Base-by-base conservation (phyloP, 2,329 filamentous ascomycete species). In the Colletotrichum magnum region DNA sequence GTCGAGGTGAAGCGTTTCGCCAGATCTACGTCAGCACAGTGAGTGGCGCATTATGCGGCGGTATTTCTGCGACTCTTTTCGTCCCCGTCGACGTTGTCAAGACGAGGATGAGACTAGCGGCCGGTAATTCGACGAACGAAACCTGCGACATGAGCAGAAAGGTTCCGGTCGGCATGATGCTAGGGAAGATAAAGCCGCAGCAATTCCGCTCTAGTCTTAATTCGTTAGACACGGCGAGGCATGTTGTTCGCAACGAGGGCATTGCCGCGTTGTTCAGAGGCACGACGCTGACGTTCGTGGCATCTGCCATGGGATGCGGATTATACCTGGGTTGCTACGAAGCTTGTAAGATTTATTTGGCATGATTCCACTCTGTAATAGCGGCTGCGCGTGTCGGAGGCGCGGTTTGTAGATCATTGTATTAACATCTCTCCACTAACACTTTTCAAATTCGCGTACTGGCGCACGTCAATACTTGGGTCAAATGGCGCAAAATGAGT, bases 11-110 rank as follows among this genome's bases (percentile, higher is more conserved):
- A 4, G 13, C 32, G 2, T 15, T 41, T 15, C 32, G 45, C 2
- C 64, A 62, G 41, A 5, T 66, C 7, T 32, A 24, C 18, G 18
- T 48, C 4, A 60, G 50, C 41, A 21, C 58, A 2, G n/a, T 61
- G n/a, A 69, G 72, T 16, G 72, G 69, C 0, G 72, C 36, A 1
- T 10, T 72, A 12, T 64, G 71, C 5, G 72, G 69, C 1, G 63
- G 71, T 24, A 41, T 47, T 4, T 41, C 59, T 15, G 62, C 63
- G 3, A 57, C 51, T 2, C n/a, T 73, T 6, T 73, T 73, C 45
- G 72, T 73, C 13, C 71, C 72, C 0, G 64, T 72, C 3, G 72
- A 73, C 41, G 70, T 73, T 1, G 71, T 73, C 28, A 72, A 72
- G 59, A 73, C 72, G 15, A 54, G 71, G 12, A 73, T 73, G 71